A percentile compares a stretch with the other conserved stretches of the same genome.
Conservation (phyloP, 2,329 filamentous ascomycete genomes). For the Epichloe brachyelytri region DNA sequence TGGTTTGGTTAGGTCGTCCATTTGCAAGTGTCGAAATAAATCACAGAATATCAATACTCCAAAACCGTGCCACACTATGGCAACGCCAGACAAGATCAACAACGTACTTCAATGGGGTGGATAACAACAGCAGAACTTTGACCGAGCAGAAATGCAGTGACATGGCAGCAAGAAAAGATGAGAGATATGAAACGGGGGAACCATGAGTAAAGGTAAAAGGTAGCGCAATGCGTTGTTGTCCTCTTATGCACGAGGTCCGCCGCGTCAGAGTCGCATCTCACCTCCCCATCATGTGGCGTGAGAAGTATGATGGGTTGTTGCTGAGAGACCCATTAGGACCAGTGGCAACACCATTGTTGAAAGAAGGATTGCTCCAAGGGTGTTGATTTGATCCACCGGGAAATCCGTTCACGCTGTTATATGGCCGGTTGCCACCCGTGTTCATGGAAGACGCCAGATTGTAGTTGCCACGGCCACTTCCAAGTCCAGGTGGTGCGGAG, state of each 20-base stretch:
- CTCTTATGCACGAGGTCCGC: neutral
- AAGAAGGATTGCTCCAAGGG: conserved; percentile 13
- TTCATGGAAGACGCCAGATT: conserved; percentile 12
- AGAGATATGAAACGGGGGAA: neutral
- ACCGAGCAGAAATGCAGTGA: neutral
- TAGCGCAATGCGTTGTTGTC: neutral
- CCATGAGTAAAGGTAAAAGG: no score
- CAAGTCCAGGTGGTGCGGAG: conserved; percentile 58
- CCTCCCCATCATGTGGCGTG: conserved; percentile 23
- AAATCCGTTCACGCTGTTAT: conserved; percentile 9
- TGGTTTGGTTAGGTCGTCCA: neutral
- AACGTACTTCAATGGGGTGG: neutral
- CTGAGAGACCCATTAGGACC: conserved; percentile 9
- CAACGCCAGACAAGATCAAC: neutral
- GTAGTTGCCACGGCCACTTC: conserved; percentile 15
- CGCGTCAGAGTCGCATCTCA: conserved; percentile 6
- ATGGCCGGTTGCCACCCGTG: conserved; percentile 8
- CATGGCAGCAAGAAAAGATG: neutral
- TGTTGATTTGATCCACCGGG: conserved; percentile 11
- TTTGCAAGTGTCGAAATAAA: neutral
- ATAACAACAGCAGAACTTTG: neutral
- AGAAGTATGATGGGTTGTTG: conserved; percentile 14
- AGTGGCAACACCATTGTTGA: conserved; percentile 12
- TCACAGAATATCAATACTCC: neutral
- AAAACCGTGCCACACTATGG: neutral